Evolutionary conservation across 2,329 filamentous ascomycete genomes (phyloP).

Genomic region (Penicillium sp.): DNA sequence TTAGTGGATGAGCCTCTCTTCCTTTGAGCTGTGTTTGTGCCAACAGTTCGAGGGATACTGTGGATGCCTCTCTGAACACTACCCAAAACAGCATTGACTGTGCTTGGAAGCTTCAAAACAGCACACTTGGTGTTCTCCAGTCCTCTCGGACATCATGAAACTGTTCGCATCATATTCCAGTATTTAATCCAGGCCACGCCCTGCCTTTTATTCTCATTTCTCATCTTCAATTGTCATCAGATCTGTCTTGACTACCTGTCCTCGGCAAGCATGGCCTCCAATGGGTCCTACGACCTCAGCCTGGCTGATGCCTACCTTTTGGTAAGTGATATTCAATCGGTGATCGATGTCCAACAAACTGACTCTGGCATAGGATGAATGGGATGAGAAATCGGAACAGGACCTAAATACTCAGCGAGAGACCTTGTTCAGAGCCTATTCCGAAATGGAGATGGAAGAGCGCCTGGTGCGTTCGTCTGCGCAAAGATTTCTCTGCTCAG

Average conservation of each 20-base stretch:
- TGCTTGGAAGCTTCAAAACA: background rate
- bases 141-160: background rate
- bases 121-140: background rate
- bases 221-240: too few relatives aligned
- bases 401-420: background rate
- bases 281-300: background rate
- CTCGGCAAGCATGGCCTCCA: background rate
- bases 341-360: background rate
- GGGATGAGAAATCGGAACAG: background rate
- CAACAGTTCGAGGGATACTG: background rate
- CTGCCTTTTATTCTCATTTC: too few relatives aligned
- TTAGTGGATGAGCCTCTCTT: background rate
- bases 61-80: background rate
- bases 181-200: background rate
- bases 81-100: background rate
- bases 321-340: background rate
- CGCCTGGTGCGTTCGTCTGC: background rate
- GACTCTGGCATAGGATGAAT: background rate
- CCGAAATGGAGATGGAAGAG: background rate
- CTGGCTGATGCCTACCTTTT: background rate
- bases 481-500: background rate
- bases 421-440: background rate
- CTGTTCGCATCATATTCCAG: background rate
- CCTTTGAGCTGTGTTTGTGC: background rate
- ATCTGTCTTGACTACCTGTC: too few relatives aligned